A percentile compares a stretch with the other conserved stretches of the same genome.
Evolutionary conservation across 176 grass and related monocot genomes (phyloP).

Genomic region (Saccharum spontaneum): DNA sequence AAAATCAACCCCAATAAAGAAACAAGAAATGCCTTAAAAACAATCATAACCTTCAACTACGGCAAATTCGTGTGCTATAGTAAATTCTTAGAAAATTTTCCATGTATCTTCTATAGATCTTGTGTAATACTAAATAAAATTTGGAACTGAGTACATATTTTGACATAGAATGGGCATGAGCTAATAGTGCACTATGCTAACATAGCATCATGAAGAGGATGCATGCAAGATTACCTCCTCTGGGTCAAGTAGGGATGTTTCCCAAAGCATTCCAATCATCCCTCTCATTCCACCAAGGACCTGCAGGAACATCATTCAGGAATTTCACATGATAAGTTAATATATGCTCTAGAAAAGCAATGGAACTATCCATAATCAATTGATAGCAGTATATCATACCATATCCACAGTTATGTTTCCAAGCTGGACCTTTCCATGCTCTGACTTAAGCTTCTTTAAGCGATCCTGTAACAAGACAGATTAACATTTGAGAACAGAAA

Average conservation of each 20-base stretch:
- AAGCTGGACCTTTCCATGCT: constrained; percentile 95
- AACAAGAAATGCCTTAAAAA: not conserved
- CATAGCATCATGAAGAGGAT: constrained; percentile 7
- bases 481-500: not conserved
- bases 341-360: not conserved
- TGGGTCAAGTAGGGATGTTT: constrained; percentile 94
- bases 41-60: not conserved
- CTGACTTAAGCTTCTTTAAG: constrained; percentile 88
- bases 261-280: constrained; percentile 97
- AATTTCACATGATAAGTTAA: constrained; percentile 12
- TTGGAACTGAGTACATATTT: not conserved
- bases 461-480: constrained; percentile 42
- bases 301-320: constrained; percentile 38
- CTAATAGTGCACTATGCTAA: not conserved
- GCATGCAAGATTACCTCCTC: constrained; percentile 74
- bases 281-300: constrained; percentile 99
- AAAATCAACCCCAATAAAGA: constrained; percentile 19
- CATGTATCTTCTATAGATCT: not conserved
- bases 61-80: not conserved
- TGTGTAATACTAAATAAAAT: not conserved
- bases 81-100: not conserved
- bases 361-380: not conserved
- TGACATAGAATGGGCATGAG: not conserved
- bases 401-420: constrained; percentile 92
- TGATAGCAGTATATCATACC: constrained; percentile 52